Evolutionary conservation across 2,329 filamentous ascomycete species (phyloP).

Genomic region (Cladosporium colombiae): DNA sequence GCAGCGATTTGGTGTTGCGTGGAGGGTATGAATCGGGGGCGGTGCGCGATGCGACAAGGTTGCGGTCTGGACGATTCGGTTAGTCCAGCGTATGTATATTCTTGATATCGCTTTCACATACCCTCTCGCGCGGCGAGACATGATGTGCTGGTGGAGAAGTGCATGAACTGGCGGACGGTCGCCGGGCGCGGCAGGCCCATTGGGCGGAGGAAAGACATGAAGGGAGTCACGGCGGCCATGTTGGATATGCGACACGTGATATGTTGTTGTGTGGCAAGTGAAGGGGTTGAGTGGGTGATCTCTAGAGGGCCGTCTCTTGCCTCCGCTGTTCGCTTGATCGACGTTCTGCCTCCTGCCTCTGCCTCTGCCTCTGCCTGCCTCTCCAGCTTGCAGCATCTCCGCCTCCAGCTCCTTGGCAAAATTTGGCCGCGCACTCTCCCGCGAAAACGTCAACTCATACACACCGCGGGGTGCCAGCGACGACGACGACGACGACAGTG

Average conservation of each 20-base stretch:
- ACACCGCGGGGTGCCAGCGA: conserved; percentile 12
- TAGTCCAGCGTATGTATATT: conserved; percentile 2
- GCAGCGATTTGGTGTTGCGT: conserved; percentile 34
- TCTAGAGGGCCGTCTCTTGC: conserved; percentile 36
- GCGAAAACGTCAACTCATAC: conserved; percentile 16
- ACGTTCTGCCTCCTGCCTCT: neutral
- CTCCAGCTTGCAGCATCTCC: conserved; percentile 6
- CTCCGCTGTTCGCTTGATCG: conserved; percentile 4
- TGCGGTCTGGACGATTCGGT: conserved; percentile 29
- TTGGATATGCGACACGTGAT: conserved; percentile 36
- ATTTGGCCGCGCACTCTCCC: conserved; percentile 13
- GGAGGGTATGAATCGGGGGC: conserved; percentile 38
- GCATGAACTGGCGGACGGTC: conserved; percentile 42
- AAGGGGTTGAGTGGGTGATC: conserved; percentile 23
- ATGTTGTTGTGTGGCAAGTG: conserved; percentile 22
- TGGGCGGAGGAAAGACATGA: conserved; percentile 45
- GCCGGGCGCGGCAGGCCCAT: conserved; percentile 40
- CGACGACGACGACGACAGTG: conserved; percentile 23
- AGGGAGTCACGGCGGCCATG: conserved; percentile 31
- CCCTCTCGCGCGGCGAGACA: conserved; percentile 29
- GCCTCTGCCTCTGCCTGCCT: conserved; percentile 5
- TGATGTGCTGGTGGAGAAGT: conserved; percentile 41
- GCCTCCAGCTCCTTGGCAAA: conserved; percentile 7
- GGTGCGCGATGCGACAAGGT: conserved; percentile 37
- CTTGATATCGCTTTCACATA: conserved; percentile 26